Evolutionary conservation across 768 basidiomycete genomes (phyloP).

Genomic region (Mycena alexandri): DNA sequence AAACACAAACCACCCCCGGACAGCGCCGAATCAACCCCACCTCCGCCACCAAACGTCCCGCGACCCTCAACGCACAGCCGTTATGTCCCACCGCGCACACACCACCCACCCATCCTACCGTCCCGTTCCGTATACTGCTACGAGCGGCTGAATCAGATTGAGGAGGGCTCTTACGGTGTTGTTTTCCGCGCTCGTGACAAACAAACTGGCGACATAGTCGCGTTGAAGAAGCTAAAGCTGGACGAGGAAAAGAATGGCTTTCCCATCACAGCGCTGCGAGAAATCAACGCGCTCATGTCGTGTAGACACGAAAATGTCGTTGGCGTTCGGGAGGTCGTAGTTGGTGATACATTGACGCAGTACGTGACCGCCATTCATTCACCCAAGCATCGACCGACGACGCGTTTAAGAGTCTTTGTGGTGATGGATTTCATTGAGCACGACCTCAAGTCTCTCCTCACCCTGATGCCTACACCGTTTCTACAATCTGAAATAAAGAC

Average conservation of each 20-base stretch:
- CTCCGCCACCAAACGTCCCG: slow-evolving; percentile 38
- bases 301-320: slow-evolving; percentile 97
- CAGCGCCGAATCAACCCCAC: slow-evolving; percentile 39
- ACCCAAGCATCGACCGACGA: slow-evolving; percentile 34
- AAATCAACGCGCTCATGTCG: slow-evolving; percentile 96
- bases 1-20: slow-evolving; percentile 57
- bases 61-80: slow-evolving; percentile 61
- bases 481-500: slow-evolving; percentile 99
- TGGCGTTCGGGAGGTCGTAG: slow-evolving; percentile 96
- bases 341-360: slow-evolving; percentile 99
- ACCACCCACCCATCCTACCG: slow-evolving; percentile 83
- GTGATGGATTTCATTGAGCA: slow-evolving; percentile 99
- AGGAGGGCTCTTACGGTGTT: slow-evolving; percentile 98
- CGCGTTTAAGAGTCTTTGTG: slow-evolving; percentile 86
- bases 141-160: slow-evolving; percentile 96
- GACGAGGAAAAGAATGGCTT: slow-evolving; percentile 99
- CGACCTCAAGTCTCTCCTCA: slow-evolving; percentile 96
- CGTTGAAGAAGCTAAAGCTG: slow-evolving; percentile 96
- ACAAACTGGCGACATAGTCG: slow-evolving; percentile 94
- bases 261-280: slow-evolving; percentile 95
- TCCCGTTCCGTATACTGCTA: slow-evolving; percentile 96
- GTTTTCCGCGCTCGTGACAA: slow-evolving; percentile 98
- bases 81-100: slow-evolving; percentile 81
- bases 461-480: slow-evolving; percentile 96
- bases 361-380: slow-evolving; percentile 64